Evolutionary conservation across 2,329 filamentous ascomycete genomes (phyloP), one percentile per base, ranked within the genome.

Genomic region (Chaetothyriales sp.): DNA sequence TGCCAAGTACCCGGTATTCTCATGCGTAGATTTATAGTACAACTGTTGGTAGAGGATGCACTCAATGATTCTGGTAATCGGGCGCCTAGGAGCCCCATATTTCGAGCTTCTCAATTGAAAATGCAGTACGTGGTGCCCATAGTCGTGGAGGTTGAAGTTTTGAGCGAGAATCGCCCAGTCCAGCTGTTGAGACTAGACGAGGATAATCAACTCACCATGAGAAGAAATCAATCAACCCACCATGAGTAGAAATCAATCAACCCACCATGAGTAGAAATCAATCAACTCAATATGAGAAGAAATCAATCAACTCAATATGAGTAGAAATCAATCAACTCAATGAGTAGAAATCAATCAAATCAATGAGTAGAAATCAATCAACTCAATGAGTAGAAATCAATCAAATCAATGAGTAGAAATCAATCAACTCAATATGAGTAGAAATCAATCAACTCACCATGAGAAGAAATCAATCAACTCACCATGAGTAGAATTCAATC

Each of bases 241-340:
- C 33, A 40, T 15, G 33, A 4, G 10, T 33, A 15, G 4, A 40
- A 40, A 46, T 58, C 51, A 75, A 40, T 15, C 33, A 15, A 40
- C 15, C 2, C 13, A 40, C 15, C 33, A 40, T 15, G 33, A 4
- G 10, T 33, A 15, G 4, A 40, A 40, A 46, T 58, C 51, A 75
- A 40, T 15, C 33, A 15, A 40, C 15, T 5, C 13, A 40, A 15
- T 13, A 40, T 15, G 33, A 4, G 10, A 5, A 15, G 4, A 40
- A 40, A 46, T 58, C 51, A 75, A 40, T 15, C 33, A 15, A 40
- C 15, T 5, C 13, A 40, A 15, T 13, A 40, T 15, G 33, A 4
- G 10, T 33, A 15, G 4, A 40, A 40, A 46, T 58, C 51, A 75
- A 40, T 15, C 33, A 15, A 40, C 15, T 5, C 13, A 40, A 40